Base-by-base conservation (phyloP, 1,139 yeast species). In the Geotrichum carabidarum region DNA sequence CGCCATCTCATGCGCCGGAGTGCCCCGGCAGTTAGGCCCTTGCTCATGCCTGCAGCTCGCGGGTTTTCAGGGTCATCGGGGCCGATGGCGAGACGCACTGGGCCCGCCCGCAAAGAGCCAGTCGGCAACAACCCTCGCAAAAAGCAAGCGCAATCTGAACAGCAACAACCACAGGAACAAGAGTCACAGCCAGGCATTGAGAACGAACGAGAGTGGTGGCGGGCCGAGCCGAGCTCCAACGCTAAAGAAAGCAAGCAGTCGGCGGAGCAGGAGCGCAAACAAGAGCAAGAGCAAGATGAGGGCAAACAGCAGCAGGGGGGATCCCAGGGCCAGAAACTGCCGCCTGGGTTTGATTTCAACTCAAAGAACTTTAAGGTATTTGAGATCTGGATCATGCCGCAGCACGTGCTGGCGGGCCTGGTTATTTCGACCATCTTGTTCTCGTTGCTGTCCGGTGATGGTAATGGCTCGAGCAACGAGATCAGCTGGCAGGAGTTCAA, bases 401-500 rank as follows among this genome's bases (percentile, higher is more conserved):
- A 66, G 34, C 68, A 70, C 57, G 53, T 70, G 22, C 44, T 68
- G 17, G 61, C 68, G 60, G 68, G 66, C 11, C 56, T 69, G 0
- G 56, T 68, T 31, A 65, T 64, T 18, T 54, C 63, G 44, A 50
- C 60, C 34, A 59, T 66, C 56, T 56, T 63, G 27, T 61, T 61
- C 43, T 65, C 66, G 42, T 52, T 66, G 41, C 48, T 63, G 46
- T 71, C 60, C 62, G 74, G 3, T 50, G 72, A 17, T 71, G 68
- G 53, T 62, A 69, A 61, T 71, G 75, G 55, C 62, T 58, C 58
- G 49, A 31, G 46, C 27, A 64, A 70, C 30, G 77, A 71, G 60
- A 75, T 93, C 60, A 86, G 97, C 1, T 89, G 88, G 79, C 97
- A 91, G 71, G 96, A 89, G 68, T 93, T 93, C 76, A 86, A 87